Evolutionary conservation across 192 early-diverging fungal species (phyloP).

Genomic region (Rhizophagus sp.): DNA sequence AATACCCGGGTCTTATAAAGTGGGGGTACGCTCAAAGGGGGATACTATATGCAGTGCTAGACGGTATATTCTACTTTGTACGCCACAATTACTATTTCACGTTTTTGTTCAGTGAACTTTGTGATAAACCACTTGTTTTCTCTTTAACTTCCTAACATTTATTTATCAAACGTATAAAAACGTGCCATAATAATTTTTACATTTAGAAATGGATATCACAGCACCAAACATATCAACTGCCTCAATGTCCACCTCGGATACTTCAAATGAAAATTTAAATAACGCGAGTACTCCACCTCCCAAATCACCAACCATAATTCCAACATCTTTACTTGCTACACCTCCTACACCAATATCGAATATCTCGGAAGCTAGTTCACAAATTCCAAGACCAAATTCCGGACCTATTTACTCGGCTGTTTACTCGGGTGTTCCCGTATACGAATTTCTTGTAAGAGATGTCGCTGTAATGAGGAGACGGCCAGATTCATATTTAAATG

Average conservation of each 20-base stretch:
- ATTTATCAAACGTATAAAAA: neutral
- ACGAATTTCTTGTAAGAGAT: conserved; percentile 72
- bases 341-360: conserved; percentile 1
- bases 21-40: no score
- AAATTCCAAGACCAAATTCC: conserved; percentile 31
- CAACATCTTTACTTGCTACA: neutral
- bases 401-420: conserved; percentile 54
- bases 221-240: neutral
- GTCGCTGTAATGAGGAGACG: conserved; percentile 81
- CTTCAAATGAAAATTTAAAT: conserved; percentile 14
- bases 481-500: conserved; percentile 83
- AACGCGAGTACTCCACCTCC: conserved; percentile 10
- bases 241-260: neutral
- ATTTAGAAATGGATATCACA: conserved; percentile 6
- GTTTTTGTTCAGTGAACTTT: neutral
- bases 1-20: no score
- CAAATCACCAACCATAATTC: neutral
- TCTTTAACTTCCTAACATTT: neutral
- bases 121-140: neutral
- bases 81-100: neutral
- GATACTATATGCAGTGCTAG: no score
- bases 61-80: neutral
- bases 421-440: conserved; percentile 72
- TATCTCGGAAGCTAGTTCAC: conserved; percentile 4
- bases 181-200: neutral